Percentiles rank a stretch among this genome's conserved stretches.
phyloP scores from a whole-genome alignment of 176 grass and related monocot species.

The Raddia guianensis region DNA sequence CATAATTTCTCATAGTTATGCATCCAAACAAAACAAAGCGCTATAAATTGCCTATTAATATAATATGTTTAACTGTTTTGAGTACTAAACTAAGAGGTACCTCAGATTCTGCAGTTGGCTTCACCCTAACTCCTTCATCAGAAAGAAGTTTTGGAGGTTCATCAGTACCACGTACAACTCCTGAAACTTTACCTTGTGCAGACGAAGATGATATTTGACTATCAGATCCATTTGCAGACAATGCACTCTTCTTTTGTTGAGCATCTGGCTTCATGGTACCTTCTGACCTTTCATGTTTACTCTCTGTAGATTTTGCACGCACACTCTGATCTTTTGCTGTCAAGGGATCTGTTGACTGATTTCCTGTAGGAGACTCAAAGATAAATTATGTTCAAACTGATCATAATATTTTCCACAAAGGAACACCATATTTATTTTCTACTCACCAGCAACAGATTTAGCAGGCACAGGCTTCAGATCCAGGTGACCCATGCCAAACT shows the following conservation, averaged over 20 bases:
- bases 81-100: constrained; percentile 46
- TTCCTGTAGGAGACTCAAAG: constrained; percentile 54
- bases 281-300: constrained; percentile 79
- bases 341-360: constrained; percentile 57
- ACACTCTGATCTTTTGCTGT: constrained; percentile 58
- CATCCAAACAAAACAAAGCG: constrained; percentile 28
- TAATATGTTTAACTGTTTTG: constrained; percentile 13
- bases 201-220: constrained; percentile 47
- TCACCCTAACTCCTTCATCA: constrained; percentile 68
- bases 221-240: constrained; percentile 64
- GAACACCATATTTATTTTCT: constrained; percentile 22
- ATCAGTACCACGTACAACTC: constrained; percentile 51
- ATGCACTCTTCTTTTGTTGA: constrained; percentile 58
- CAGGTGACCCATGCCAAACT: constrained; percentile 91
- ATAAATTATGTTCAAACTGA: constrained; percentile 32
- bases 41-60: constrained; percentile 10
- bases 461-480: constrained; percentile 70
- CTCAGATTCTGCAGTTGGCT: constrained; percentile 70
- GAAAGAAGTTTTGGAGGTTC: constrained; percentile 59
- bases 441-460: constrained; percentile 72
- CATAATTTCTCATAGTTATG: constrained; percentile 22
- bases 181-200: constrained; percentile 61
- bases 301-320: constrained; percentile 68
- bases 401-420: background rate
- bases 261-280: constrained; percentile 56